A percentile compares a stretch with the other conserved stretches of the same genome.
Evolutionary conservation across 345 rosid species (phyloP).

Genomic region (Populus pruinosa): DNA sequence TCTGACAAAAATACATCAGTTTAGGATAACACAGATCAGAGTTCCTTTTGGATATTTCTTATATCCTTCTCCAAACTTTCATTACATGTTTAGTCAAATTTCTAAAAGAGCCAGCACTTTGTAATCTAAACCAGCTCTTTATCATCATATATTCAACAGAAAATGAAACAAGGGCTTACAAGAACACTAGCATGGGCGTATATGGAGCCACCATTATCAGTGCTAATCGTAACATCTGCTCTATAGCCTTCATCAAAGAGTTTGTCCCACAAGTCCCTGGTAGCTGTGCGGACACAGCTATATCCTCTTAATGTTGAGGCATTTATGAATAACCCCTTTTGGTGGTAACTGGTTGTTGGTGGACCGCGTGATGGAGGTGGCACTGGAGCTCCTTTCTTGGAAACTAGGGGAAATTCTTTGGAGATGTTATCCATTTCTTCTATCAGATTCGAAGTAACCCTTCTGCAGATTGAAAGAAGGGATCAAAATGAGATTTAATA

Average conservation of each 20-base stretch:
- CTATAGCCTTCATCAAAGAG: conserved; percentile 68
- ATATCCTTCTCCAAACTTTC: neutral
- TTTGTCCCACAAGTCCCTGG: conserved; percentile 61
- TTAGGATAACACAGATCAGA: too few relatives aligned
- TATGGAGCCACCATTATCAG: conserved; percentile 50
- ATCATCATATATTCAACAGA: neutral
- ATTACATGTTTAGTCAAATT: neutral
- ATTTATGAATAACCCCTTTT: conserved; percentile 12
- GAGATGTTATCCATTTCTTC: conserved; percentile 12
- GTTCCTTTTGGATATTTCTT: too few relatives aligned
- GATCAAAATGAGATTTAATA: neutral
- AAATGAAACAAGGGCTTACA: conserved; percentile 39
- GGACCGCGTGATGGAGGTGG: conserved; percentile 58
- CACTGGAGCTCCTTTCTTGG: conserved; percentile 26
- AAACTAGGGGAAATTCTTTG: conserved; percentile 1
- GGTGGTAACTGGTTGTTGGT: conserved; percentile 18
- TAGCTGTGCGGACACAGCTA: conserved; percentile 31
- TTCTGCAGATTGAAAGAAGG: conserved; percentile 5
- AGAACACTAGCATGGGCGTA: conserved; percentile 70
- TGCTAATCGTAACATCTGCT: conserved; percentile 58
- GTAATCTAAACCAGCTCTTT: neutral
- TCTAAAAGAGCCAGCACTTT: too few relatives aligned
- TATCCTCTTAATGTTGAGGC: conserved; percentile 19
- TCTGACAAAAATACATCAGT: too few relatives aligned
- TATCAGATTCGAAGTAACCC: neutral